A percentile compares a stretch with the other conserved stretches of the same genome.
phyloP scores from a whole-genome alignment of 495 filamentous ascomycete species.

The Daldinia childiae region DNA sequence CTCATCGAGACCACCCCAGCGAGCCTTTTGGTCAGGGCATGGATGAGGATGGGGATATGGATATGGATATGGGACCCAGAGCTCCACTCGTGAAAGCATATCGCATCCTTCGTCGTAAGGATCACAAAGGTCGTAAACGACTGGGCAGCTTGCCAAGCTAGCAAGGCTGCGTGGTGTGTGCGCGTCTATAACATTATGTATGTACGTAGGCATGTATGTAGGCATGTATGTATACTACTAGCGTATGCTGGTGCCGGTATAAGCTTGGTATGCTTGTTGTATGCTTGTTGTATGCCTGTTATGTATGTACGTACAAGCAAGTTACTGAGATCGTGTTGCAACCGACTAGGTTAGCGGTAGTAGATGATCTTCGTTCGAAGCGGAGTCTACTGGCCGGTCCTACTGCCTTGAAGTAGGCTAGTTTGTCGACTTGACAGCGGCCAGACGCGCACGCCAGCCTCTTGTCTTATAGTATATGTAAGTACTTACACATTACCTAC shows the following conservation, averaged over 20 bases:
- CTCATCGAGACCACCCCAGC: conserved; percentile 25
- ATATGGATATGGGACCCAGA: conserved; percentile 7
- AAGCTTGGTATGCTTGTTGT: too few species aligned
- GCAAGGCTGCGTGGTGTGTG: conserved; percentile 26
- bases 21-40: conserved; percentile 5
- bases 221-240: too few species aligned
- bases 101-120: conserved; percentile 42
- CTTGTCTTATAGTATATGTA: conserved; percentile 4
- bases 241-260: neutral
- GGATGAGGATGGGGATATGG: neutral
- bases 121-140: conserved; percentile 35
- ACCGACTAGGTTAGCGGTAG: conserved; percentile 47
- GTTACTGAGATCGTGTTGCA: conserved; percentile 47
- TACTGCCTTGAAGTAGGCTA: conserved; percentile 52
- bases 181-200: conserved; percentile 3
- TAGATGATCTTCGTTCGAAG: conserved; percentile 51
- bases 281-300: too few species aligned
- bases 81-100: conserved; percentile 37
- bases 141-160: conserved; percentile 38
- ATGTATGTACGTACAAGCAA: conserved; percentile 33
- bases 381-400: conserved; percentile 50
- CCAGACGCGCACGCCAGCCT: conserved; percentile 34
- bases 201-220: neutral
- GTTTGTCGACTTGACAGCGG: conserved; percentile 34
- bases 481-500: neutral